Percentiles rank a stretch among this genome's conserved stretches.
These are phyloP conservation scores for Phytophthora quininea DNA, from an alignment of 352 stramenopile species.

Conservation along the genomic window DNA sequence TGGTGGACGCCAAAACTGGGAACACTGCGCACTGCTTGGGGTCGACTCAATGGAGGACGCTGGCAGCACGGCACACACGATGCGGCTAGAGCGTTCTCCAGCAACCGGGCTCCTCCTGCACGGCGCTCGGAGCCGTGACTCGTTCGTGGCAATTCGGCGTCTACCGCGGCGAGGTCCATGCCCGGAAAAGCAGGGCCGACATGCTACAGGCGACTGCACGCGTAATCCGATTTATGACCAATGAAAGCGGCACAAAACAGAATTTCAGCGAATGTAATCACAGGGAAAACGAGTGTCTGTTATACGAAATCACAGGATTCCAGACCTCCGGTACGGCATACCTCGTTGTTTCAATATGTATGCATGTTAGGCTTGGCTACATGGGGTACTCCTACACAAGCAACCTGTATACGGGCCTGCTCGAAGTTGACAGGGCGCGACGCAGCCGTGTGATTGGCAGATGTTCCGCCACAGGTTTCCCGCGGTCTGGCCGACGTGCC, in stretches of 20 bases:
- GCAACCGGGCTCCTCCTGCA: no score
- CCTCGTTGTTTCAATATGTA: neutral
- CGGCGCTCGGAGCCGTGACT: slow-evolving; percentile 7
- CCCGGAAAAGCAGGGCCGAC: neutral
- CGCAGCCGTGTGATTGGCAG: slow-evolving; percentile 30
- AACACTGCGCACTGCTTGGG: neutral
- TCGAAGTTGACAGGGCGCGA: slow-evolving; percentile 33
- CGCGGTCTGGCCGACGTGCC: neutral
- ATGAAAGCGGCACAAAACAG: slow-evolving; percentile 9
- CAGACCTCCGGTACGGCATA: neutral
- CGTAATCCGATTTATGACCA: slow-evolving; percentile 12
- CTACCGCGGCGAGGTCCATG: slow-evolving; percentile 17
- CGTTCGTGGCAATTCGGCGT: slow-evolving; percentile 32
- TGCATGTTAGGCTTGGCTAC: no score
- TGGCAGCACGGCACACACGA: neutral
- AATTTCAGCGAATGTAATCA: neutral
- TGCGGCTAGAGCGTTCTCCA: no score
- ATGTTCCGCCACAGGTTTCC: slow-evolving; percentile 9
- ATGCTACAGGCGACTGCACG: neutral
- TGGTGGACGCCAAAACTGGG: slow-evolving; percentile 16
- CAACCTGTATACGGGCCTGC: no score
- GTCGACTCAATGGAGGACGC: neutral
- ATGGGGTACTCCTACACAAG: neutral
- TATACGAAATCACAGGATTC: slow-evolving; percentile 2
- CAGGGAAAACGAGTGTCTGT: neutral